Evolutionary conservation across 108 stramenopile species (phyloP), one percentile per base, ranked within the genome.

Genomic region (Discostella pseudostelligera): DNA sequence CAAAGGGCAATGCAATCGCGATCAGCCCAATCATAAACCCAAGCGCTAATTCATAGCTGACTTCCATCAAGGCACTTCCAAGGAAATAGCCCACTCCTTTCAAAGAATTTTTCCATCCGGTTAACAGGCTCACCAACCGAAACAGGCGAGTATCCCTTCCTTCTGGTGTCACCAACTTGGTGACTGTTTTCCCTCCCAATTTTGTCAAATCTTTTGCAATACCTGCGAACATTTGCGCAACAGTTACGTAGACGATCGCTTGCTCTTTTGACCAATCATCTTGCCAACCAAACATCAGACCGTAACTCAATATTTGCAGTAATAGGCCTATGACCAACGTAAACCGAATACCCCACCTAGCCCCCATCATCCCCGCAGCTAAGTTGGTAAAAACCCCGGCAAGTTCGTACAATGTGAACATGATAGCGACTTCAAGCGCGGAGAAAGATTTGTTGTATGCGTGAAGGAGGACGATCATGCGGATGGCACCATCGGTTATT

Each of bases 161-260:
- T 42, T 96, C 94, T 17, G 92, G 93, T 10, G 96, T 97, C 8
- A 97, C 87, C 45, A 97, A 74, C 67, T 97, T 97, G 10, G 95
- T 94, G 0, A 96, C 95, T 1, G 90, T 93, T 79, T 97, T 97
- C 8, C 96, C 95, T 12, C 94, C 94, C 35, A 97, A 78, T 64
- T 97, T 97, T 12, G 93, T 95, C 29, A 97, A 72, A 78, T 97
- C 96, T 69, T 97, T 97, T 14, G 94, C 90, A 28, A 97, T 81
- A 9, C 96, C 96, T 7, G 93, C 94, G 72, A 96, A 86, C 88
- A 95, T 90, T 70, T 96, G 95, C 28, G 92, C 89, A 24, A 96
- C 76, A 3, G 96, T 96, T 1, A 97, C 95, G 56, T 91, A 96
- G 5, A 90, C 59, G 25, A 87, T 89, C 8, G 93, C 87, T 46